These are phyloP conservation scores for Apophysomyces trapeziformis DNA, from an alignment of 371 early-diverging fungal genomes.

Conservation along the genomic window DNA sequence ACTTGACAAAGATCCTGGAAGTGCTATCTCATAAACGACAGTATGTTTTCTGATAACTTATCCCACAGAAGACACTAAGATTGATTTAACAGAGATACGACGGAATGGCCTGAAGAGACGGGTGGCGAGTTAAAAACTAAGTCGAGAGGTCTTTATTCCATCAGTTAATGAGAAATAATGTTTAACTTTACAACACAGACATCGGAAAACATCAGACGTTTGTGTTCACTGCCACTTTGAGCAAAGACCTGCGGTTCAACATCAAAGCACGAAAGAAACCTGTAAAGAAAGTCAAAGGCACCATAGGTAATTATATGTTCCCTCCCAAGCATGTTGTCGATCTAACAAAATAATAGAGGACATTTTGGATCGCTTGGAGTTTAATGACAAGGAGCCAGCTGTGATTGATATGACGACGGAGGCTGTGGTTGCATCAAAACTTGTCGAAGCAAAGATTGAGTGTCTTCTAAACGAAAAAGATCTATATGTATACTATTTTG, in stretches of 20 bases:
- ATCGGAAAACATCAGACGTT: constrained; percentile 80
- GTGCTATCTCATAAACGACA: constrained; percentile 57
- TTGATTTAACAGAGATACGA: constrained; percentile 30
- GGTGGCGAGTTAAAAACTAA: constrained; percentile 18
- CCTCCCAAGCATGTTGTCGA: constrained; percentile 8
- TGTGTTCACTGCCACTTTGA: constrained; percentile 96
- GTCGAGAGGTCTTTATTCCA: neutral
- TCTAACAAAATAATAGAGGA: constrained; percentile 50
- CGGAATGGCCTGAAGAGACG: constrained; percentile 46
- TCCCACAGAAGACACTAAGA: neutral
- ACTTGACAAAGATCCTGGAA: constrained; percentile 69
- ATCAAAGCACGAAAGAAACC: constrained; percentile 53
- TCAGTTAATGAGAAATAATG: neutral
- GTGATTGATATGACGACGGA: constrained; percentile 74
- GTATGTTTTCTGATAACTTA: constrained; percentile 20
- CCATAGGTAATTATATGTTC: constrained; percentile 21
- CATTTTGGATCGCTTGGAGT: constrained; percentile 73
- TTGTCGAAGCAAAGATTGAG: constrained; percentile 84
- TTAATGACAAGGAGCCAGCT: constrained; percentile 71
- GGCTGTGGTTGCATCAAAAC: constrained; percentile 64
- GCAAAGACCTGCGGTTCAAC: constrained; percentile 68
- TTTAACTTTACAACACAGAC: neutral
- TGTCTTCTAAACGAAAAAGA: constrained; percentile 89
- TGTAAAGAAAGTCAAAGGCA: constrained; percentile 29
- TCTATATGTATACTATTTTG: constrained; percentile 84